Evolutionary conservation across 495 filamentous ascomycete species (phyloP), one percentile per base, ranked within the genome.

Genomic region (Talaromyces liani): DNA sequence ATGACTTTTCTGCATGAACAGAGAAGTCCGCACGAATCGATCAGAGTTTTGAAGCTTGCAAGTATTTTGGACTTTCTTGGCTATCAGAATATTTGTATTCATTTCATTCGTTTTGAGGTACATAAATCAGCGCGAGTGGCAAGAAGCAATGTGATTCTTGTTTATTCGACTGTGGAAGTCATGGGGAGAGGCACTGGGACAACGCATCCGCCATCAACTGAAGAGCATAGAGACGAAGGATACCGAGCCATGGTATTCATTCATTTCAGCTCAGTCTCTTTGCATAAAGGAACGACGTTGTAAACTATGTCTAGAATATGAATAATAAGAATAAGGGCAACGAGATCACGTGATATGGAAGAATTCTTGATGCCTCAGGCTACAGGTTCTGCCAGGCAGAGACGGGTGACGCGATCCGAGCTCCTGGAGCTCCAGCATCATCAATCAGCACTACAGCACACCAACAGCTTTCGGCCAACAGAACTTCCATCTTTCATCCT

Each of bases 341-440:
- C 0, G 4, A 0, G 10, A 4, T 55, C 56, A 58, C 56, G 56
- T 58, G 56, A 36, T 12, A 3, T 58, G 5, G 10, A 12, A 36
- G 33, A 36, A 36, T 27, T 29, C 3, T 18, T 49, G 56, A 14
- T 34, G 56, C 56, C 56, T 58, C 27, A 58, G 56, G 56, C 56
- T 16, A 16, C 54, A 25, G 18, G 0, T 49, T 10, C 12, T 18
- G 49, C 49, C 53, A 36, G 61, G 47, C 36, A 63, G 54, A 56
- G n/a, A 54, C 47, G 33, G 31, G 25, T 63, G 61, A 57, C 47
- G 31, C 39, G 31, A 63, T 55, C 59, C 41, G 24, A 45, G 34
- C 58, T 39, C 33, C 39, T 20, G 53, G 61, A 64, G 62, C 62
- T 24, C 7, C 39, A 53, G 20, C 24, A 20, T 29, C 56, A 24